phyloP scores from a whole-genome alignment of 148 eudicot genomes.

The Rhododendron ferrugineum region DNA sequence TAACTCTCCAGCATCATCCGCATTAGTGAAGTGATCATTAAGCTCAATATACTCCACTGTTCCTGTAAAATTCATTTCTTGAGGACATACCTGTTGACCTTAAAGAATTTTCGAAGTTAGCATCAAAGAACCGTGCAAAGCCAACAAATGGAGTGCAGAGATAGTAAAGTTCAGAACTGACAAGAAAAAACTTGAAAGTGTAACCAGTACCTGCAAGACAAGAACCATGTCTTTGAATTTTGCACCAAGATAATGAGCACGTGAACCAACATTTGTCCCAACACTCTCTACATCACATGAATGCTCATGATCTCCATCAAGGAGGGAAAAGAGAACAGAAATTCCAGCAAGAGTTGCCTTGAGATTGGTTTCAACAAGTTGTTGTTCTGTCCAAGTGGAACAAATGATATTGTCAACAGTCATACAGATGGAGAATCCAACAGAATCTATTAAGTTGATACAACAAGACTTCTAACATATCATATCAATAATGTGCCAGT shows the following conservation, averaged over 20 bases:
- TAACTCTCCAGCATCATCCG: constrained; percentile 18
- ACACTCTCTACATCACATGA: constrained; percentile 18
- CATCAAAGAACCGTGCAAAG: constrained; percentile 8
- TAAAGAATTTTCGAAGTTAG: constrained; percentile 40
- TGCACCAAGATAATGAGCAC: constrained; percentile 49
- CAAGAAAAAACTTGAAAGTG: background rate
- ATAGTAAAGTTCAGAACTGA: background rate
- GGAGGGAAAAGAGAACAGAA: constrained; percentile 51
- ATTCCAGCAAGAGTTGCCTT: constrained; percentile 58
- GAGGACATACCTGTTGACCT: constrained; percentile 69
- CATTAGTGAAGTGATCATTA: constrained; percentile 43
- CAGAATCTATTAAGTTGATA: background rate
- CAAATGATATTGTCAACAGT: constrained; percentile 1
- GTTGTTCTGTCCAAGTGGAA: constrained; percentile 56
- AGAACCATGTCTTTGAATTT: constrained; percentile 39
- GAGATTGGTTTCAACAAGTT: constrained; percentile 77
- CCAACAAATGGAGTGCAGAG: constrained; percentile 10
- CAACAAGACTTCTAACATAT: background rate
- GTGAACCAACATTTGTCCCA: constrained; percentile 25
- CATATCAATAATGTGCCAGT: background rate
- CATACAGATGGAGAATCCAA: background rate
- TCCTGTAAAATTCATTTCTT: constrained; percentile 59
- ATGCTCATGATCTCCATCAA: constrained; percentile 51
- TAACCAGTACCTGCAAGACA: constrained; percentile 55
- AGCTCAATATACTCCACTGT: constrained; percentile 55